These are phyloP conservation scores for Chlorella sp. DNA, from an alignment of 139 green algal genomes.

Conservation along the genomic window DNA sequence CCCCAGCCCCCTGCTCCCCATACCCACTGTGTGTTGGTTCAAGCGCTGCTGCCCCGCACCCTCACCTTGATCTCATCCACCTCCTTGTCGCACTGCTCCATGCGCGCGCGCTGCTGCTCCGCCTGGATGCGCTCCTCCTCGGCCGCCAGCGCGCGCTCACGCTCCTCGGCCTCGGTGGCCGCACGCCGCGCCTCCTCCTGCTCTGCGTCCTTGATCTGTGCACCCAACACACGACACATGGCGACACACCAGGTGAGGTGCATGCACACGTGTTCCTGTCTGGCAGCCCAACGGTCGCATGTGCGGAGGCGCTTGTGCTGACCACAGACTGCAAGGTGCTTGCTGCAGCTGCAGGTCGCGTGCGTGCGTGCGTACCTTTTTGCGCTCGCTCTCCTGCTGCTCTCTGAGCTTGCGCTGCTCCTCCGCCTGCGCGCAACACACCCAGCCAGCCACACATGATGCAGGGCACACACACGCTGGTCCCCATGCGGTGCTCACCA, in stretches of 20 bases:
- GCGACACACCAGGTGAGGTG: too few relatives aligned
- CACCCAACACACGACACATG: too few relatives aligned
- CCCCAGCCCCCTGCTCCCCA: too few relatives aligned
- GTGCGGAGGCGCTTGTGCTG: too few relatives aligned
- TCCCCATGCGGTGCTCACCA: too few relatives aligned
- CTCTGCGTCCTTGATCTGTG: conserved; percentile 12
- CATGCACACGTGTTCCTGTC: too few relatives aligned
- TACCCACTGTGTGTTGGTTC: too few relatives aligned
- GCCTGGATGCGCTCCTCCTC: conserved; percentile 5
- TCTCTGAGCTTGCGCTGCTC: conserved; percentile 11
- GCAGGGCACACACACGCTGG: too few relatives aligned
- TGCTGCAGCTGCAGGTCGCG: too few relatives aligned
- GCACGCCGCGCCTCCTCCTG: neutral
- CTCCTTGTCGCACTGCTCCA: conserved; percentile 24
- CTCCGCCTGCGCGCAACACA: conserved; percentile 10
- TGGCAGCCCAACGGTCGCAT: too few relatives aligned
- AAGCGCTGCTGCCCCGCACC: neutral
- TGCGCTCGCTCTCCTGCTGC: conserved; percentile 8
- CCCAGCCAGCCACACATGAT: too few relatives aligned
- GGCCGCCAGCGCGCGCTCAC: neutral
- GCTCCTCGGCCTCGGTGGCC: conserved; percentile 3
- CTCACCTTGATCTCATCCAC: conserved; percentile 23
- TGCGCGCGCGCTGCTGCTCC: conserved; percentile 14
- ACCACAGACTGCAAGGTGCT: too few relatives aligned
- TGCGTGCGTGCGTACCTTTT: neutral